Percentiles rank a stretch among this genome's conserved stretches.
Conservation (phyloP, 1,139 yeast genomes). For the Nakaseomyces delphensis region DNA sequence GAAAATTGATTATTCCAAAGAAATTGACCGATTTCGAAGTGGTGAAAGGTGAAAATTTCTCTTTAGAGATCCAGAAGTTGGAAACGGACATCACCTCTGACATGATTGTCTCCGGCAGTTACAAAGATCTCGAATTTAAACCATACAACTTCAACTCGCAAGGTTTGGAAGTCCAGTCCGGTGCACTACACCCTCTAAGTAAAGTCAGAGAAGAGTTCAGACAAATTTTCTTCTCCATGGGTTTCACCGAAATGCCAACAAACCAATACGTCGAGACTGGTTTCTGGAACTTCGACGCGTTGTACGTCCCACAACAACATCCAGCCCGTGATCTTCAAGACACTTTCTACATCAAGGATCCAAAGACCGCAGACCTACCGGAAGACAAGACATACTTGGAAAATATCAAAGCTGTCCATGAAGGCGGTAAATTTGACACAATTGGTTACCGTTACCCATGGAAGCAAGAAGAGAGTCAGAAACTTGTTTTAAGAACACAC, state of each 20-base stretch:
- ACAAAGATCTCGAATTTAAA: slow-evolving; percentile 82
- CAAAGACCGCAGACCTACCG: slow-evolving; percentile 69
- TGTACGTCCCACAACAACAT: slow-evolving; percentile 97
- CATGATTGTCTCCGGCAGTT: slow-evolving; percentile 71
- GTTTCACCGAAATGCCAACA: slow-evolving; percentile 98
- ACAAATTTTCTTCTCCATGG: slow-evolving; percentile 95
- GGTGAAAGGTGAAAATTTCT: slow-evolving; percentile 74
- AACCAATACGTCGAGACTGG: slow-evolving; percentile 97
- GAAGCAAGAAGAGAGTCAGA: slow-evolving; percentile 82
- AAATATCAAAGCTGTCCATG: slow-evolving; percentile 74
- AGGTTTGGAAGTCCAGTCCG: slow-evolving; percentile 78
- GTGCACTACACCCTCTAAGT: slow-evolving; percentile 93
- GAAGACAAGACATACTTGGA: slow-evolving; percentile 70
- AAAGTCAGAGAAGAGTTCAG: slow-evolving; percentile 97
- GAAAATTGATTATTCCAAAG: slow-evolving; percentile 69
- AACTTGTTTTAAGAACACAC: slow-evolving; percentile 92
- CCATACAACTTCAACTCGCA: slow-evolving; percentile 94
- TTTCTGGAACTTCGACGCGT: slow-evolving; percentile 96
- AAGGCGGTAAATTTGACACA: slow-evolving; percentile 85
- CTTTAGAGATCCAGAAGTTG: slow-evolving; percentile 65
- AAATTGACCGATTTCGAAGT: slow-evolving; percentile 72
- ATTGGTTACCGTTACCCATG: slow-evolving; percentile 98
- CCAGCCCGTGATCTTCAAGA: slow-evolving; percentile 99
- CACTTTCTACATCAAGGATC: slow-evolving; percentile 94
- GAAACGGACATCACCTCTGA: slow-evolving; percentile 94